Evolutionary conservation across 805 yeast genomes (phyloP), one percentile per base, ranked within the genome.

Genomic region (Pichia phayaonensis): DNA sequence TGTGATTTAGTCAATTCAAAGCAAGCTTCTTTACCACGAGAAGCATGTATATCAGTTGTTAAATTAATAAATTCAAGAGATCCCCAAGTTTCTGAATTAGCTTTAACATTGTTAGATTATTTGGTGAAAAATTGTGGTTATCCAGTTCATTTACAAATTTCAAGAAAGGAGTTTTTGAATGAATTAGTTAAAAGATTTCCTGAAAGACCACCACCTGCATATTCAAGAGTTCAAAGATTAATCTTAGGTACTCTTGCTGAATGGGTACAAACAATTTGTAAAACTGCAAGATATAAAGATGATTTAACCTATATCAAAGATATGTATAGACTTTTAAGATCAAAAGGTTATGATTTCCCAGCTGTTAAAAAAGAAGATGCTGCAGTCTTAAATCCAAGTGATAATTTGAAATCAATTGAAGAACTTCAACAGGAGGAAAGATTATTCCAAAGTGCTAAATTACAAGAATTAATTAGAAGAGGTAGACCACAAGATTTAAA

Each of bases 61-160:
- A 84, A 83, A 61, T 73, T 89, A 54, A 79, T 92, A 63, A 86
- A 89, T 68, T 84, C 84, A 57, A 76, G 88, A 61, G 94, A 86
- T 58, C 81, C 95, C 1, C 95, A 87, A 61, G 85, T 90, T 34
- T 80, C 90, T 62, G 97, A 97, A 11, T 69, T 94, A 56, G 79
- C 90, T 1, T 70, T 88, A 39, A 63, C 66, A 59, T 61, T 79
- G 46, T 76, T 94, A 54, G 99, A 94, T 64, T 88, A 88, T 48
- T 72, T 94, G 59, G 99, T 94, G 48, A 94, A 94, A 70, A 94
- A 94, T 72, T 94, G 99, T 71, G 99, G 98, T 6, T 94, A 92
- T 66, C 97, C 99, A 8, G 81, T 94, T 70, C 99, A 94, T 58
- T 74, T 94, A 45, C 99, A 94, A 69, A 88, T 94, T 48, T 86